Evolutionary conservation across 805 yeast species (phyloP).

Genomic region (Starmerella floris): DNA sequence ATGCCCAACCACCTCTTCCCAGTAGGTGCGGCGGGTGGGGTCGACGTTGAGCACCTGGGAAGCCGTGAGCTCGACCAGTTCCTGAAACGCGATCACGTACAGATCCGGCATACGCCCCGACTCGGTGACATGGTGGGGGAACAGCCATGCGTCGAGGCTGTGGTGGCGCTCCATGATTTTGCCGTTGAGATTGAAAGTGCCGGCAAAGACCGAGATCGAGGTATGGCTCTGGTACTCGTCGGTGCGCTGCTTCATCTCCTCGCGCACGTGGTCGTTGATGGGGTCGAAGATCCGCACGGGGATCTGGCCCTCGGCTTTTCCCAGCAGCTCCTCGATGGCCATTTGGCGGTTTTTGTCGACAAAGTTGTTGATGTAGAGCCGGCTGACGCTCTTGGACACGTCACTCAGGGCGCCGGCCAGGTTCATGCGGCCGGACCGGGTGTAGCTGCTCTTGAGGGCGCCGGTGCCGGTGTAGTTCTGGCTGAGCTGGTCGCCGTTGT

Average conservation of each 20-base stretch:
- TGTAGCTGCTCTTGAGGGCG: constrained; percentile 86
- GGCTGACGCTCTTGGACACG: constrained; percentile 86
- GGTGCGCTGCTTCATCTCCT: constrained; percentile 40
- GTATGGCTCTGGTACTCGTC: constrained; percentile 47
- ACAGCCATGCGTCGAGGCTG: constrained; percentile 67
- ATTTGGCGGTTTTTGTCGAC: constrained; percentile 82
- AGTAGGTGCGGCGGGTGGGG: constrained; percentile 56
- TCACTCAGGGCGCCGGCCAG: constrained; percentile 95
- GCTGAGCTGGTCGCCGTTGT: constrained; percentile 92
- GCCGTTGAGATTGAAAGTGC: constrained; percentile 84
- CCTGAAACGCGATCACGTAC: constrained; percentile 85
- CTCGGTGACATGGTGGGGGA: constrained; percentile 37
- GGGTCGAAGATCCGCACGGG: constrained; percentile 78
- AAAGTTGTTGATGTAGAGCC: constrained; percentile 92
- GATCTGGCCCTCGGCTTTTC: constrained; percentile 57
- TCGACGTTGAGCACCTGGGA: constrained; percentile 82
- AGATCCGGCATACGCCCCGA: constrained; percentile 46
- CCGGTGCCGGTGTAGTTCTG: constrained; percentile 96
- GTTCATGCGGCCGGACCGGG: constrained; percentile 92
- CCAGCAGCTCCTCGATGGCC: constrained; percentile 77
- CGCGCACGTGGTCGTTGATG: constrained; percentile 66
- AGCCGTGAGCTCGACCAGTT: constrained; percentile 83
- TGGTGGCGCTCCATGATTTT: constrained; percentile 30
- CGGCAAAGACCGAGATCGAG: constrained; percentile 54
- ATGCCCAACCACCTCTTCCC: constrained; percentile 57